Evolutionary conservation across 179 eudicot genomes (phyloP), one percentile per base, ranked within the genome.

Genomic region (Drosera spatulata): DNA sequence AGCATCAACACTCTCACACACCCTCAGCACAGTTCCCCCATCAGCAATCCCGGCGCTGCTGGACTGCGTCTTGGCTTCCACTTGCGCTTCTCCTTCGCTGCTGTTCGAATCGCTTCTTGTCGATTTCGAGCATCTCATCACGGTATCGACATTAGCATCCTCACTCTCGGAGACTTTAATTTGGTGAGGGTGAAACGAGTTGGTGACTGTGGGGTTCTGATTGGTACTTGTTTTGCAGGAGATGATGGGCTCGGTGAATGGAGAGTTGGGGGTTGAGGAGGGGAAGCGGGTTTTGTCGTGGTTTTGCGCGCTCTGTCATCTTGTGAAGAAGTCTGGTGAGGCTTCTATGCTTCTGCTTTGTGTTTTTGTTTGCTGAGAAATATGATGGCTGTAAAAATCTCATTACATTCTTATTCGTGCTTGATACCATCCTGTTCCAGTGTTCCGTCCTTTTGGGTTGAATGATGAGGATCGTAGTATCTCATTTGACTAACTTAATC

Each of bases 11-110:
- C 70, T 84, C 15, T 52, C 45, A 52, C 66, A 71, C 55, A 86
- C 96, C 56, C 83, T 93, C 79, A 81, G 82, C 61, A 75, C 67
- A 57, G 77, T 93, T 9, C 88, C 97, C 56, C 82, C 96, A 69
- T 73, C 82, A 43, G 90, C 95, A 0, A 70, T 89, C 42, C 93
- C 99, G 68, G 75, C 93, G 53, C 73, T 86, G 86, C 13, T 93
- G 6, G 97, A 93, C 68, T 93, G 99, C 65, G 69, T 93, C 42
- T 42, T 86, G 44, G 60, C 79, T 63, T 75, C 95, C 14, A 69
- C 88, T 15, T 67, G 59, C 51, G 73, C 73, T 2, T 75, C 90
- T 59, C 85, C 95, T 9, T 68, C 84, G 7, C 69, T 75, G 1
- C 73, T 93, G 9, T 82, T 79, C 59, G 77, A 79, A 63, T 70